Evolutionary conservation across 805 yeast genomes (phyloP).

Genomic region (Wickerhamiella parazyma): DNA sequence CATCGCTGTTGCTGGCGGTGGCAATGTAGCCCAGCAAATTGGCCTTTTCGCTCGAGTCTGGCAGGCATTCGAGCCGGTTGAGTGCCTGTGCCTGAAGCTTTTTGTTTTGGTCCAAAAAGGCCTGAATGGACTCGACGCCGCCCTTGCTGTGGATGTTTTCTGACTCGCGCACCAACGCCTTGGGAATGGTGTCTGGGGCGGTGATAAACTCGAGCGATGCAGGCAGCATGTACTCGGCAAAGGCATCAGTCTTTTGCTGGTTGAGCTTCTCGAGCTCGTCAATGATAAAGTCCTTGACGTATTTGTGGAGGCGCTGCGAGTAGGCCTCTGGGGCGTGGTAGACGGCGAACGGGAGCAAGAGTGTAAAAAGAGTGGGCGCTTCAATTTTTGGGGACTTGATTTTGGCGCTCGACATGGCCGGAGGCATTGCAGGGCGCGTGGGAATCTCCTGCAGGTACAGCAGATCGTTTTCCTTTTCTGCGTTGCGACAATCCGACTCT

Average conservation of each 20-base stretch:
- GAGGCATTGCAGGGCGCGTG: conserved; percentile 23
- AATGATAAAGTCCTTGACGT: conserved; percentile 33
- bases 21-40: conserved; percentile 3
- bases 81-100: neutral
- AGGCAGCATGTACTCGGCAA: conserved; percentile 42
- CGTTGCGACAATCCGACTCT: conserved; percentile 33
- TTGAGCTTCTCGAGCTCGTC: conserved; percentile 22
- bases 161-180: conserved; percentile 40
- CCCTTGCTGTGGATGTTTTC: conserved; percentile 41
- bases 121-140: conserved; percentile 32
- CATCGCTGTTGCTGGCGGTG: conserved; percentile 8
- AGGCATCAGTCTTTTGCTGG: conserved; percentile 14
- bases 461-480: conserved; percentile 71
- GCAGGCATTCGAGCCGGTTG: neutral
- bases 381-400: neutral
- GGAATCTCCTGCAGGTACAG: conserved; percentile 63
- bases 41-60: conserved; percentile 22
- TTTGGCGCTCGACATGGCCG: neutral
- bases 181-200: conserved; percentile 43
- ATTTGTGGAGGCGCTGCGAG: conserved; percentile 48
- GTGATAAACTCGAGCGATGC: conserved; percentile 49
- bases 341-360: conserved; percentile 51
- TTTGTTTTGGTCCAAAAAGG: neutral
- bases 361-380: conserved; percentile 32
- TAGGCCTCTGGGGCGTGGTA: conserved; percentile 56